phyloP scores from a whole-genome alignment of 1,284 basidiomycete species.

The Afroboletus lepidellus region DNA sequence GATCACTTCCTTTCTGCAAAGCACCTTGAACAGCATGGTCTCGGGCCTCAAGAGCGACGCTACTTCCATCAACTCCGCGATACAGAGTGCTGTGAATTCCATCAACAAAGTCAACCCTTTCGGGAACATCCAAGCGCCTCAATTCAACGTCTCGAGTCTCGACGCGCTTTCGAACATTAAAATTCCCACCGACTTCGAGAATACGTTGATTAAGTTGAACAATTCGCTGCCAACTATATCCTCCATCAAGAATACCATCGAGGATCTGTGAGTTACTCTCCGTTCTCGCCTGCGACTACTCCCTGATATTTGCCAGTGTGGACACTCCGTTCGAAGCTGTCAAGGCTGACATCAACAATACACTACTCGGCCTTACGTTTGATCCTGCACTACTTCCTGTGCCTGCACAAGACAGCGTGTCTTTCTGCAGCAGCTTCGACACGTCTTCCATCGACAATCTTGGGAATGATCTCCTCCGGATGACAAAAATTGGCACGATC shows the following conservation, averaged over 20 bases:
- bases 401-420: conserved; percentile 60
- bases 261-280: conserved; percentile 60
- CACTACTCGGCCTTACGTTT: conserved; percentile 68
- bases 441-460: conserved; percentile 83
- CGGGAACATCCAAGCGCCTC: conserved; percentile 62
- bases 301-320: conserved; percentile 48
- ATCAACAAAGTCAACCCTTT: conserved; percentile 76
- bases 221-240: conserved; percentile 76
- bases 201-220: conserved; percentile 75
- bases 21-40: conserved; percentile 57
- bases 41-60: conserved; percentile 75
- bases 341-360: conserved; percentile 85
- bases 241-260: conserved; percentile 71
- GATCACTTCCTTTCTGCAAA: conserved; percentile 69
- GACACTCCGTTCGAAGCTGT: conserved; percentile 83
- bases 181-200: conserved; percentile 76
- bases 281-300: neutral
- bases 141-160: conserved; percentile 73
- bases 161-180: conserved; percentile 74
- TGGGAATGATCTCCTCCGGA: conserved; percentile 69
- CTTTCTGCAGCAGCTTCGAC: conserved; percentile 77
- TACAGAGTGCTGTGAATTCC: conserved; percentile 61
- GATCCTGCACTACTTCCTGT: conserved; percentile 72
- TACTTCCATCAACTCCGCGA: conserved; percentile 62
- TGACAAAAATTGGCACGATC: conserved; percentile 74